Evolutionary conservation across 495 filamentous ascomycete species (phyloP).

Genomic region (Aspergillus funiculosus): DNA sequence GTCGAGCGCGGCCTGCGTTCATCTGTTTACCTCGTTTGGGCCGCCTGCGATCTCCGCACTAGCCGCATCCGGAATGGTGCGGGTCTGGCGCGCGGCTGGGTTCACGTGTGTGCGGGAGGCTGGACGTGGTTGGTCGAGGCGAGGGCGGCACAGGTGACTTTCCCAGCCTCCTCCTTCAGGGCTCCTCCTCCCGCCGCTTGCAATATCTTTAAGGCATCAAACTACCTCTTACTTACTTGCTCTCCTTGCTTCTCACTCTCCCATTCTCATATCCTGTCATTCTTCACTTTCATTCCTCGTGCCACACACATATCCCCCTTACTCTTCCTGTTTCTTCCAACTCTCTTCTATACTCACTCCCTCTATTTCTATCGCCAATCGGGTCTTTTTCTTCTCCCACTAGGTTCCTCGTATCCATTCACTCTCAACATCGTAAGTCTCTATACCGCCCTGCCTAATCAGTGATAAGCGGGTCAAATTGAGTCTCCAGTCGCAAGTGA

Average conservation of each 20-base stretch:
- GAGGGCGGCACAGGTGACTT: slow-evolving; percentile 18
- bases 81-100: slow-evolving; percentile 25
- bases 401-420: neutral
- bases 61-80: slow-evolving; percentile 12
- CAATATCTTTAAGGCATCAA: slow-evolving; percentile 35
- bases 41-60: slow-evolving; percentile 26
- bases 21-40: slow-evolving; percentile 35
- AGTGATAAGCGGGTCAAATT: slow-evolving; percentile 23
- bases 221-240: slow-evolving; percentile 14
- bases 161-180: slow-evolving; percentile 39
- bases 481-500: slow-evolving; percentile 7
- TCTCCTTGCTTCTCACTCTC: slow-evolving; percentile 26
- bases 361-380: slow-evolving; percentile 3
- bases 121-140: slow-evolving; percentile 29
- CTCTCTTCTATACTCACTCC: slow-evolving; percentile 11
- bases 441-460: slow-evolving; percentile 18
- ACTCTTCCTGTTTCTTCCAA: slow-evolving; percentile 7
- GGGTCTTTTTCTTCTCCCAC: neutral
- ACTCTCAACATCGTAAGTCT: slow-evolving; percentile 4
- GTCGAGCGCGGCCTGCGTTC: slow-evolving; percentile 9
- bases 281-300: slow-evolving; percentile 12
- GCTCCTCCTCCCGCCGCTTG: slow-evolving; percentile 27
- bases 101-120: slow-evolving; percentile 23
- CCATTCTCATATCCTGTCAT: slow-evolving; percentile 15
- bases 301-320: slow-evolving; percentile 17